Evolutionary conservation across 1,284 basidiomycete species (phyloP).

Genomic region (Pseudozyma sp.): DNA sequence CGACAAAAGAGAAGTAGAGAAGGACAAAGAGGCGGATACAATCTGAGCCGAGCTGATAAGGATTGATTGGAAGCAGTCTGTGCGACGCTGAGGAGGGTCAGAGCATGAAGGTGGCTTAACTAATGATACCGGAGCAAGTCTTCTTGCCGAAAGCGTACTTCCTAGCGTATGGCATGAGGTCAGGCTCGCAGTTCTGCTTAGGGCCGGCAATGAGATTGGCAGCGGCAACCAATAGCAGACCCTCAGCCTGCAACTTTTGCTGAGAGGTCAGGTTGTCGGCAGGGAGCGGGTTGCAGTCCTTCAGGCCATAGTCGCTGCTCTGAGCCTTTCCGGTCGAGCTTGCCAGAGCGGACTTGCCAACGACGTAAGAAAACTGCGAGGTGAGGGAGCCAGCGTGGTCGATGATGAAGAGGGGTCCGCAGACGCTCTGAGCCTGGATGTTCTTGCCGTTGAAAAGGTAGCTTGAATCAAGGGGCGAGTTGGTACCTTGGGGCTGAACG

Average conservation of each 20-base stretch:
- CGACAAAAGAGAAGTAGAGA: neutral
- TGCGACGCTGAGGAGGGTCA: neutral
- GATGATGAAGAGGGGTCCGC: slow-evolving; percentile 24
- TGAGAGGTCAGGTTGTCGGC: slow-evolving; percentile 18
- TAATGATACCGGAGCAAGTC: slow-evolving; percentile 31
- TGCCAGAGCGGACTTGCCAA: slow-evolving; percentile 20
- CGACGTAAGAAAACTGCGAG: slow-evolving; percentile 28
- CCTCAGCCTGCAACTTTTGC: slow-evolving; percentile 15
- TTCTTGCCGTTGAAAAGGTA: slow-evolving; percentile 32
- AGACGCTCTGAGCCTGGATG: slow-evolving; percentile 30
- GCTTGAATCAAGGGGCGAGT: slow-evolving; percentile 17
- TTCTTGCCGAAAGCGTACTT: slow-evolving; percentile 25
- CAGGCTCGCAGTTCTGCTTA: slow-evolving; percentile 43
- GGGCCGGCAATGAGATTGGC: slow-evolving; percentile 19
- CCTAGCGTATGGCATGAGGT: slow-evolving; percentile 40
- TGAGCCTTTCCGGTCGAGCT: slow-evolving; percentile 12
- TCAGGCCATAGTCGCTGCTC: slow-evolving; percentile 15
- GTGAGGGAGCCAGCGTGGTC: slow-evolving; percentile 34
- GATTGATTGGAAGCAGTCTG: neutral
- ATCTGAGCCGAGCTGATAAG: neutral
- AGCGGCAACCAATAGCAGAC: slow-evolving; percentile 15
- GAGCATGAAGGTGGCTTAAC: neutral
- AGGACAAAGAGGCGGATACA: neutral
- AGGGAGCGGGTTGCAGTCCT: slow-evolving; percentile 28
- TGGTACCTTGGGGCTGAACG: slow-evolving; percentile 30